These are phyloP conservation scores for Hypoxylon sp. DNA, from an alignment of 2,329 filamentous ascomycete species.

Conservation along the genomic window DNA sequence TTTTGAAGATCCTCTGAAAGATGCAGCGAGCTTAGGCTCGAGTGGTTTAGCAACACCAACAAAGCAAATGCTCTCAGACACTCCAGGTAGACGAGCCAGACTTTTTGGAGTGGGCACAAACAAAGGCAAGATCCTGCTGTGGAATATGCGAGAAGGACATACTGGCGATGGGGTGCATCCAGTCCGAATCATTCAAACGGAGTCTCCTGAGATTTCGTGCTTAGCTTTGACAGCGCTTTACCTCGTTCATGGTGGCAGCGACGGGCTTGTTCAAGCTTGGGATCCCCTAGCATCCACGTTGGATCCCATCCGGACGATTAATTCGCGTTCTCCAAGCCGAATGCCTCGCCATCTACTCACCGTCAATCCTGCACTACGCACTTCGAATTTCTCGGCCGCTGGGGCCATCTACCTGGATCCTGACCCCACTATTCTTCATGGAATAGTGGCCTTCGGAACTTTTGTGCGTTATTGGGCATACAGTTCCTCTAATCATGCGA, in stretches of 20 bases:
- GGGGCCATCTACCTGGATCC: conserved; percentile 90
- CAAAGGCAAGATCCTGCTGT: conserved; percentile 81
- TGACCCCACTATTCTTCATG: conserved; percentile 86
- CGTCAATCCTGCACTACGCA: conserved; percentile 70
- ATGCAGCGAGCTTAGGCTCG: conserved; percentile 62
- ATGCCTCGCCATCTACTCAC: conserved; percentile 79
- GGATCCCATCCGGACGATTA: conserved; percentile 86
- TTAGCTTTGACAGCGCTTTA: conserved; percentile 88
- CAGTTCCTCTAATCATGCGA: conserved; percentile 83
- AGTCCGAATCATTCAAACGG: conserved; percentile 87
- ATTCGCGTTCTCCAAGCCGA: conserved; percentile 85
- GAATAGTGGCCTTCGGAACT: conserved; percentile 88
- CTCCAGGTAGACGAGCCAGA: conserved; percentile 88
- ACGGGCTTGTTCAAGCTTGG: conserved; percentile 96
- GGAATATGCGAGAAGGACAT: conserved; percentile 83
- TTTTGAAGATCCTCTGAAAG: conserved; percentile 82
- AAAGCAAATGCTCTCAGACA: conserved; percentile 65
- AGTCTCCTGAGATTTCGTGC: conserved; percentile 88
- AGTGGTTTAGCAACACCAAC: conserved; percentile 66
- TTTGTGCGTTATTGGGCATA: conserved; percentile 95
- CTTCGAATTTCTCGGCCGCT: conserved; percentile 84
- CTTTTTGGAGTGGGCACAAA: conserved; percentile 86
- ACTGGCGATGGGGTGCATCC: conserved; percentile 74
- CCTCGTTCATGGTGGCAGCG: conserved; percentile 91
- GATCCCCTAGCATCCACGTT: conserved; percentile 88